Evolutionary conservation across 2,329 filamentous ascomycete genomes (phyloP), one percentile per base, ranked within the genome.

Genomic region (Incumbomyces lentus): DNA sequence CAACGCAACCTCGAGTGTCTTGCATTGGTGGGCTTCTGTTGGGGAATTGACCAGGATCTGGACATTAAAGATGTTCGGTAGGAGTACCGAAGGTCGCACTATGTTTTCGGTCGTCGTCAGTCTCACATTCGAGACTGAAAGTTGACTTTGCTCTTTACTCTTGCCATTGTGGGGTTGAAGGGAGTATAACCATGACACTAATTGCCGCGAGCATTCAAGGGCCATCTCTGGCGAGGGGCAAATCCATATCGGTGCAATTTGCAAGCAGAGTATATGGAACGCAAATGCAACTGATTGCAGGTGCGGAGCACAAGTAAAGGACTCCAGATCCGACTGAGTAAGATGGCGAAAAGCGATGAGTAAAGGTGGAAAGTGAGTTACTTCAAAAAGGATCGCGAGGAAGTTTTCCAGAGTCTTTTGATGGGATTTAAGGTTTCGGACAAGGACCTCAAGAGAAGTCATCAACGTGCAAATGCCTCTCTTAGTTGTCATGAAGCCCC

Each of bases 191-290:
- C 40, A 44, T 7, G 40, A 30, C 13, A 44, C 16, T 12, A 44
- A 31, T 31, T 44, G 40, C n/a, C 40, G 40, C 14, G 40, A 44
- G 10, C 30, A 44, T 22, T 44, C 40, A 12, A 44, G 40, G 32
- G 40, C 40, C 40, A 44, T 44, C 14, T 44, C 40, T n/a, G 31
- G 40, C 13, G 31, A 35, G 10, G 40, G 14, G 29, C 40, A 44
- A 4, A 44, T 35, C 31, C 31, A 44, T 16, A 32, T 18, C 12
- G 40, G 40, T 16, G 31, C 31, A 16, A 35, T 35, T 22, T 44
- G 40, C 4, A 44, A 22, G 31, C 40, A 44, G 4, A 44, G 30
- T 10, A 44, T 22, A 32, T 44, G 40, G 10, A 44, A 22, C 19
- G 40, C 40, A 36, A 5, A 35, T 19, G 40, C 40, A 12, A 44